Conservation (phyloP, 2,329 filamentous ascomycete species). For the Fulvia fulva region DNA sequence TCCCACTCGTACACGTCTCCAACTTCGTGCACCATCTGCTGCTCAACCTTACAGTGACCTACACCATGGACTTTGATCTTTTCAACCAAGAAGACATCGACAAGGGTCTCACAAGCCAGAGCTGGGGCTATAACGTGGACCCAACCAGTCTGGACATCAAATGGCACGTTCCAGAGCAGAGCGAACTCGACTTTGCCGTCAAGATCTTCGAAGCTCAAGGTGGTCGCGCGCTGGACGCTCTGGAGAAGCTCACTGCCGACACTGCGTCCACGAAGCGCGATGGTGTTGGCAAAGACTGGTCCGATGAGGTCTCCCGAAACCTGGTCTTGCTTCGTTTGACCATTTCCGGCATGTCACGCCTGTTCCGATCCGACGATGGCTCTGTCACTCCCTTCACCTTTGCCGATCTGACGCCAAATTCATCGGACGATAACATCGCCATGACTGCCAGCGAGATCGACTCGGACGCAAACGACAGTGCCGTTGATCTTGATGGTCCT, state of each 20-base stretch:
- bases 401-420: constrained; percentile 54
- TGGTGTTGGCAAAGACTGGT: constrained; percentile 98
- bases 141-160: constrained; percentile 75
- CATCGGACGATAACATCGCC: constrained; percentile 31
- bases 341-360: constrained; percentile 79
- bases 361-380: constrained; percentile 69
- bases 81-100: constrained; percentile 75
- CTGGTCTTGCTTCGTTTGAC: constrained; percentile 84
- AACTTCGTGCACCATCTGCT: constrained; percentile 97
- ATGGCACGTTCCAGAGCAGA: constrained; percentile 80
- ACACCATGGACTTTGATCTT: constrained; percentile 82
- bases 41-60: constrained; percentile 90
- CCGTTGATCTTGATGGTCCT: constrained; percentile 57
- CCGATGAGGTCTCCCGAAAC: constrained; percentile 88
- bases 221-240: constrained; percentile 66
- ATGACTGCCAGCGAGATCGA: constrained; percentile 22
- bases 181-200: constrained; percentile 83
- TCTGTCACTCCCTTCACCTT: constrained; percentile 34
- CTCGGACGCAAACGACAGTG: constrained; percentile 45
- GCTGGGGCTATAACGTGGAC: constrained; percentile 79
- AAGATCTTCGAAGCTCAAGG: constrained; percentile 84
- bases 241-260: constrained; percentile 76
- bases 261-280: constrained; percentile 80
- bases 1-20: constrained; percentile 92
- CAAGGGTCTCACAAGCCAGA: constrained; percentile 67